A percentile compares a stretch with the other conserved stretches of the same genome.
These are phyloP conservation scores for Hymenoscyphus linearis DNA, from an alignment of 2,329 filamentous ascomycete species.

Conservation along the genomic window DNA sequence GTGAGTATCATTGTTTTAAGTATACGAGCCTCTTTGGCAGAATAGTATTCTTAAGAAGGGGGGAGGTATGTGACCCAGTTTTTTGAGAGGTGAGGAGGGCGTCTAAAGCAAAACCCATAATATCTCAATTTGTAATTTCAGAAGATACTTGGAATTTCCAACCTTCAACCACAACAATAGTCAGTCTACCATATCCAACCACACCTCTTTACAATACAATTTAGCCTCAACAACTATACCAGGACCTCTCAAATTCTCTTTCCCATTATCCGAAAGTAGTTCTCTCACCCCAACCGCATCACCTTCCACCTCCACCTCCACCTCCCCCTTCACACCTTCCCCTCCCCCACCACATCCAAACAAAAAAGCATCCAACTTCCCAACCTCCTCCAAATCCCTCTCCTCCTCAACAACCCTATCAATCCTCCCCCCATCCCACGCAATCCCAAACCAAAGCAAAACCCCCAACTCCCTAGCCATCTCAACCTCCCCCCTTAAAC, in stretches of 20 bases:
- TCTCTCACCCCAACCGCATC: not conserved
- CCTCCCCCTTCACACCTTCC: not conserved
- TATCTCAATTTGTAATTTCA: no score
- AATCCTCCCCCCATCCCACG: slow-evolving; percentile 55
- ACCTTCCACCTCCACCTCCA: not conserved
- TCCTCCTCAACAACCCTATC: slow-evolving; percentile 50
- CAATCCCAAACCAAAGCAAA: slow-evolving; percentile 58
- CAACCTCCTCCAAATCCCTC: slow-evolving; percentile 48
- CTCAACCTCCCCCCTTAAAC: slow-evolving; percentile 33
- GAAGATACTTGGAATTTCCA: no score
- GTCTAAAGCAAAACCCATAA: no score
- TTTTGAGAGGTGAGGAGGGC: no score
- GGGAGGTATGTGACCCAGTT: no score
- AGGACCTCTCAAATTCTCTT: not conserved
- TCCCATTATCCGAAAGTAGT: not conserved
- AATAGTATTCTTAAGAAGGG: no score
- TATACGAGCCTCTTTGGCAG: no score
- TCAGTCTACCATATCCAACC: not conserved
- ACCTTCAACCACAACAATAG: no score
- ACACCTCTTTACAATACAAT: not conserved
- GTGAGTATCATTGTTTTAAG: no score
- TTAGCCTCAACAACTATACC: not conserved
- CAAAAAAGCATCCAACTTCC: slow-evolving; percentile 40
- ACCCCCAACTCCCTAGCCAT: slow-evolving; percentile 49
- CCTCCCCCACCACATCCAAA: not conserved